A percentile compares a stretch with the other conserved stretches of the same genome.
These are phyloP conservation scores for Fusarium irregulare DNA, from an alignment of 2,329 filamentous ascomycete species.

Conservation along the genomic window DNA sequence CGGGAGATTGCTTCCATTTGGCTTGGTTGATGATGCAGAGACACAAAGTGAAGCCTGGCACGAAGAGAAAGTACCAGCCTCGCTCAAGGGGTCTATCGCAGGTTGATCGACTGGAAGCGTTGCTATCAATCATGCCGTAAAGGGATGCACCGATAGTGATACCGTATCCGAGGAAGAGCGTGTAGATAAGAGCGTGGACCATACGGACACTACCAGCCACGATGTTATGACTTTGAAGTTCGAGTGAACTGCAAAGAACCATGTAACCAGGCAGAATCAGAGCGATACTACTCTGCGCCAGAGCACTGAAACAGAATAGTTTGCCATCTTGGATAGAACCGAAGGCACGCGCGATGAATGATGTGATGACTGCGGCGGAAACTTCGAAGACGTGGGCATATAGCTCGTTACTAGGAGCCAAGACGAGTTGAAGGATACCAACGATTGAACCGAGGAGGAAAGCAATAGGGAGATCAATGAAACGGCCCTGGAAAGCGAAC, in stretches of 20 bases:
- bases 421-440: slow-evolving; percentile 77
- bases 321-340: slow-evolving; percentile 70
- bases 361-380: slow-evolving; percentile 70
- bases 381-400: slow-evolving; percentile 68
- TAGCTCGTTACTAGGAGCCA: slow-evolving; percentile 79
- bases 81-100: slow-evolving; percentile 59
- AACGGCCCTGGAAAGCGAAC: slow-evolving; percentile 81
- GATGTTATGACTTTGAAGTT: slow-evolving; percentile 76
- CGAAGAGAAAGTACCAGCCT: slow-evolving; percentile 74
- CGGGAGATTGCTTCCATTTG: slow-evolving; percentile 80
- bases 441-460: slow-evolving; percentile 81
- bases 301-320: slow-evolving; percentile 76
- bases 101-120: slow-evolving; percentile 60
- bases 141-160: slow-evolving; percentile 76
- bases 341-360: slow-evolving; percentile 75
- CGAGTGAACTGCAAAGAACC: slow-evolving; percentile 63
- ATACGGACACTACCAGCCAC: slow-evolving; percentile 79
- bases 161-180: slow-evolving; percentile 78
- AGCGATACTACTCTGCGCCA: slow-evolving; percentile 79
- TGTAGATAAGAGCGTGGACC: slow-evolving; percentile 81
- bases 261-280: slow-evolving; percentile 75
- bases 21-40: slow-evolving; percentile 84
- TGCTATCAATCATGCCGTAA: slow-evolving; percentile 70
- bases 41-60: slow-evolving; percentile 78
- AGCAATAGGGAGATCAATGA: slow-evolving; percentile 81